These are phyloP conservation scores for Pyracantha coccinea DNA, from an alignment of 331 rosid genomes.

Conservation along the genomic window DNA sequence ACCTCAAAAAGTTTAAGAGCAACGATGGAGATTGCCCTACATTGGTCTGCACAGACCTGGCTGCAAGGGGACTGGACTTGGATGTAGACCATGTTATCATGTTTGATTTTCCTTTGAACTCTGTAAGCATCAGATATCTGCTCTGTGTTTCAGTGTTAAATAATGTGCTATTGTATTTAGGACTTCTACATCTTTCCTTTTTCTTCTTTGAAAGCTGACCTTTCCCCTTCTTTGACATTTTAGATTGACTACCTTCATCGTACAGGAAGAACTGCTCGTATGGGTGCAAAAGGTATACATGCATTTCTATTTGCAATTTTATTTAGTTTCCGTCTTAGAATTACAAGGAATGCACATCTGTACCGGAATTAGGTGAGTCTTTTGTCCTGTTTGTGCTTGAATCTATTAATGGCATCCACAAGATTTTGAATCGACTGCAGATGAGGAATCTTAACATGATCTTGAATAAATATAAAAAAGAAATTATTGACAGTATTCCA, in stretches of 20 bases:
- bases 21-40: slow-evolving; percentile 87
- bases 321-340: neutral
- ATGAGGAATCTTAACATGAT: neutral
- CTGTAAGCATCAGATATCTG: slow-evolving; percentile 40
- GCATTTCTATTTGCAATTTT: neutral
- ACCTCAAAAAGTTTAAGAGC: slow-evolving; percentile 80
- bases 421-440: neutral
- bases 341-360: neutral
- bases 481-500: neutral
- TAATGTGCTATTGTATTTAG: neutral
- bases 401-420: neutral
- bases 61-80: slow-evolving; percentile 95
- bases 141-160: neutral
- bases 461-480: neutral
- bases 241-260: slow-evolving; percentile 98
- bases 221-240: slow-evolving; percentile 8
- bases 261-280: slow-evolving; percentile 98
- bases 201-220: slow-evolving; percentile 1
- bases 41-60: slow-evolving; percentile 92
- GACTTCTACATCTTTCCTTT: neutral
- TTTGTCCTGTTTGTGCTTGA: neutral
- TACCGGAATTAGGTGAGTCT: too few relatives aligned
- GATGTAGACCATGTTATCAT: slow-evolving; percentile 94
- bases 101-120: slow-evolving; percentile 93
- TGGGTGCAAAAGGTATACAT: slow-evolving; percentile 89